Base-by-base conservation (phyloP, 2,329 filamentous ascomycete species). In the Aureobasidium pullulans region DNA sequence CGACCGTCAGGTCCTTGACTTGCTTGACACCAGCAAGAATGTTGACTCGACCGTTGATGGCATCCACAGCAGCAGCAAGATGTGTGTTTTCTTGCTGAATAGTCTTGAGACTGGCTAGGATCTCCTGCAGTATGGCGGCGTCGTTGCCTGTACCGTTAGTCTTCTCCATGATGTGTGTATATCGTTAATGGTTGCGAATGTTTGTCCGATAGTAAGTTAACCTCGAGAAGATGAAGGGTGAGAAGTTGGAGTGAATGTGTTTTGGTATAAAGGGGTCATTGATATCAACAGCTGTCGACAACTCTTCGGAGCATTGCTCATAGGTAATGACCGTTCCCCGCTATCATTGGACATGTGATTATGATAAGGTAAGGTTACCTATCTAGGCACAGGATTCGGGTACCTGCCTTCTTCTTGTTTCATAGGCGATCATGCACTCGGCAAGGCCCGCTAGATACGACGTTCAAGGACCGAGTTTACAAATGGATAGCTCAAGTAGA, bases 21-120 rank as follows among this genome's bases (percentile, higher is more conserved):
- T 81, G 77, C 70, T 83, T 84, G 65, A 85, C 77, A 48, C 81
- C 80, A 31, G 81, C 78, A 34, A 85, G 73, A 48, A 82, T 79
- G 68, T 86, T 85, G 61, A 86, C 80, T 59, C 82, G 78, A 53
- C 81, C 82, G 64, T 83, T 81, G 71, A 86, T 84, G 44, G 77
- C 77, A 70, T 85, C 82, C 43, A 86, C 78, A 52, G 78, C 77
- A 46, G 80, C 77, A 39, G 81, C 75, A 46, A 86, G 77, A 40
- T 79, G 73, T 44, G 75, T 71, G 66, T 85, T 81, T 60, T 83
- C 83, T 64, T 76, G 69, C 62, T 83, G 78, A 61, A 86, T 70
- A n/a, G 75, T 74, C 65, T 78, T 81, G 60, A 86, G 70, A 42
- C 77, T 77, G 42, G 75, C 71, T 28, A 85, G 74, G 64, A 86